Percentiles rank a stretch among this genome's conserved stretches.
Conservation (phyloP, 2,329 filamentous ascomycete species). For the Aspergillus sclerotialis region DNA sequence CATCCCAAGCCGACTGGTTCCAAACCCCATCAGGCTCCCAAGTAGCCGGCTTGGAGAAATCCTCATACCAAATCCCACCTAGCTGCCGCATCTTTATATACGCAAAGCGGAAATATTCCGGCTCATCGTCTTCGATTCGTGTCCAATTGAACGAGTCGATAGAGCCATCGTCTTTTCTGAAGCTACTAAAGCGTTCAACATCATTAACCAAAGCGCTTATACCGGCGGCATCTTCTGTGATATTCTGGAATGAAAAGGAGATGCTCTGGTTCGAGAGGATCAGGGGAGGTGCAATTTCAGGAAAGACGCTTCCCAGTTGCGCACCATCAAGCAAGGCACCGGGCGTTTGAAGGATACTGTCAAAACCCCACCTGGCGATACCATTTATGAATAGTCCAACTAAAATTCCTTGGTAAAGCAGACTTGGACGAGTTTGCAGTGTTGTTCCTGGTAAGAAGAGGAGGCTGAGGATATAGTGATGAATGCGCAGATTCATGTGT, state of each 20-base stretch:
- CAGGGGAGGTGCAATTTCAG: slow-evolving; percentile 17
- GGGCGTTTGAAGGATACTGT: slow-evolving; percentile 52
- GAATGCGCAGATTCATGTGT: slow-evolving; percentile 54
- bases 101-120: slow-evolving; percentile 39
- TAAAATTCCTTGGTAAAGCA: slow-evolving; percentile 56
- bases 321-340: slow-evolving; percentile 38
- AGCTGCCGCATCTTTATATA: slow-evolving; percentile 30
- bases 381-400: slow-evolving; percentile 58
- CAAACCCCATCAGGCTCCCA: slow-evolving; percentile 25
- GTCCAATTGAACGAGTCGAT: slow-evolving; percentile 29
- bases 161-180: slow-evolving; percentile 34
- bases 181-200: slow-evolving; percentile 51
- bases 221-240: slow-evolving; percentile 39
- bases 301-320: slow-evolving; percentile 25
- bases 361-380: slow-evolving; percentile 58
- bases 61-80: slow-evolving; percentile 34
- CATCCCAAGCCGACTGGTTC: slow-evolving; percentile 4
- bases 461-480: slow-evolving; percentile 57
- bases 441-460: slow-evolving; percentile 53
- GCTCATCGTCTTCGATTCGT: slow-evolving; percentile 18
- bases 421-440: slow-evolving; percentile 51
- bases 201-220: slow-evolving; percentile 56
- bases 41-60: slow-evolving; percentile 29
- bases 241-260: slow-evolving; percentile 27
- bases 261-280: slow-evolving; percentile 21